Evolutionary conservation across 2,329 filamentous ascomycete genomes (phyloP).

Genomic region (Stachybotrys chlorohalonatus): DNA sequence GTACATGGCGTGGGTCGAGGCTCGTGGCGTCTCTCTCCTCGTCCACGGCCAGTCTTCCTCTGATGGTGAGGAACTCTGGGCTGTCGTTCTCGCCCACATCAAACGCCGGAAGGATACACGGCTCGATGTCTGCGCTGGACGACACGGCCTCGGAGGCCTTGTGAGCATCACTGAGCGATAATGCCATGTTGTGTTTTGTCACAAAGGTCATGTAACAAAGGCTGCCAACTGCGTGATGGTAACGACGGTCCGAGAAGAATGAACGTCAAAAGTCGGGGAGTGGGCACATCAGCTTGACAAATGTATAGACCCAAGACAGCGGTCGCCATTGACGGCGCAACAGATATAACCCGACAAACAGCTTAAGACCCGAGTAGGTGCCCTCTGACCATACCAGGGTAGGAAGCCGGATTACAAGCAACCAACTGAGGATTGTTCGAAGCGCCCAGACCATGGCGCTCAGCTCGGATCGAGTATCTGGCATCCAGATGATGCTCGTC

Average conservation of each 20-base stretch:
- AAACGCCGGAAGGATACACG: conserved; percentile 11
- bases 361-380: not conserved
- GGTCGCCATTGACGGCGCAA: no score
- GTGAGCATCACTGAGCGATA: no score
- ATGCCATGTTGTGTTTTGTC: no score
- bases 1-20: conserved; percentile 1
- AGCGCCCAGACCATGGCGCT: not conserved
- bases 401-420: not conserved
- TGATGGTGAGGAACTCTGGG: not conserved
- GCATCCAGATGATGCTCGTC: not conserved
- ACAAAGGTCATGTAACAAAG: no score
- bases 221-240: no score
- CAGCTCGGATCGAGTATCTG: not conserved
- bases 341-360: conserved; percentile 6
- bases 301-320: no score
- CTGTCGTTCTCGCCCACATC: conserved; percentile 7
- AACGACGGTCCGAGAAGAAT: no score
- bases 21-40: not conserved
- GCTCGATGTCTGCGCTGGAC: conserved; percentile 5
- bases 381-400: not conserved
- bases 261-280: no score
- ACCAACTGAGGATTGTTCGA: not conserved
- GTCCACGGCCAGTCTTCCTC: not conserved
- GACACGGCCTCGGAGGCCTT: no score
- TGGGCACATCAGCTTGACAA: no score